These are phyloP conservation scores for Stagonosporopsis tanaceti DNA, from an alignment of 2,329 filamentous ascomycete species.

Conservation along the genomic window DNA sequence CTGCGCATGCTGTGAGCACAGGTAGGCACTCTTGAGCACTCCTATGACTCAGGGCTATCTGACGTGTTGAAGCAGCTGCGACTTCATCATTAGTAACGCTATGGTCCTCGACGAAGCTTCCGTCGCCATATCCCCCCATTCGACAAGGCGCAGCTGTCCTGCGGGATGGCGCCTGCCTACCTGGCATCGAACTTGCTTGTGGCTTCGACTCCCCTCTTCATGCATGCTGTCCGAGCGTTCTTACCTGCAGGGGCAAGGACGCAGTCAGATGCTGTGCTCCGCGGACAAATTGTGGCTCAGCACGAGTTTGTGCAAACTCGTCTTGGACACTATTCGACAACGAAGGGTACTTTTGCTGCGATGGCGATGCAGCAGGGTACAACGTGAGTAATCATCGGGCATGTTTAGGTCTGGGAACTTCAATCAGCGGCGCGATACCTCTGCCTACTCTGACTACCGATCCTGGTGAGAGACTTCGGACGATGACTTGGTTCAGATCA, in stretches of 20 bases:
- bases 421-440: neutral
- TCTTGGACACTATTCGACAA: neutral
- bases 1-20: neutral
- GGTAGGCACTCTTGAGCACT: neutral
- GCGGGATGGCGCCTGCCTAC: neutral
- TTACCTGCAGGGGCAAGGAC: neutral
- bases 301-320: neutral
- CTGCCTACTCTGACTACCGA: neutral
- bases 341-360: neutral
- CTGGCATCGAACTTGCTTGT: neutral
- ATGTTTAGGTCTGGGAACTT: neutral
- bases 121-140: neutral
- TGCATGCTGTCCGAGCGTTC: neutral
- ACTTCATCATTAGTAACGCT: neutral
- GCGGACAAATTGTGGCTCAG: neutral
- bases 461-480: neutral
- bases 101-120: neutral
- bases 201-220: neutral
- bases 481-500: neutral
- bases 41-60: neutral
- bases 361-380: neutral
- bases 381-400: neutral
- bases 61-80: neutral
- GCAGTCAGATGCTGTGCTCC: neutral
- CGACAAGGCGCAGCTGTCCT: slow-evolving; percentile 3